phyloP scores from a whole-genome alignment of 805 yeast genomes.

The Wickerhamiella bombiphila region DNA sequence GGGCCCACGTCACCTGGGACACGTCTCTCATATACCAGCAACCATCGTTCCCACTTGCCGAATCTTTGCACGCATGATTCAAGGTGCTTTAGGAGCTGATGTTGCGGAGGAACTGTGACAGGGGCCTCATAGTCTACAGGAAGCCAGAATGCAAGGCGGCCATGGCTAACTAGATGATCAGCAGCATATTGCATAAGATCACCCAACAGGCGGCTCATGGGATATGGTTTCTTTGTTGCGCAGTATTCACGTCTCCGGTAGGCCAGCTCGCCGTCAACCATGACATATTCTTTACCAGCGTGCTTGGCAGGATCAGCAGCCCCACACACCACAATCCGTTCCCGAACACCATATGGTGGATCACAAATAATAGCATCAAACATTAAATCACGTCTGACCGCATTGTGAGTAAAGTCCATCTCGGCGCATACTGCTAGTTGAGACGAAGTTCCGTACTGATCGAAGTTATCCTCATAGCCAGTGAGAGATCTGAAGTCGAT shows the following conservation, averaged over 20 bases:
- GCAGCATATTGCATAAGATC: constrained; percentile 67
- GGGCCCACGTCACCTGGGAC: constrained; percentile 26
- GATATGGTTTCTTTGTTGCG: constrained; percentile 85
- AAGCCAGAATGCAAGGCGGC: constrained; percentile 92
- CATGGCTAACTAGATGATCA: constrained; percentile 51
- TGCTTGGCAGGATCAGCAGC: constrained; percentile 52
- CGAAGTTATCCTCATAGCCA: constrained; percentile 62
- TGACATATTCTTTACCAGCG: constrained; percentile 50
- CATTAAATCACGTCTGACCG: constrained; percentile 45
- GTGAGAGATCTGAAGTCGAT: constrained; percentile 69
- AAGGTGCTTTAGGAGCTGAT: constrained; percentile 52
- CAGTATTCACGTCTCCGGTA: constrained; percentile 67
- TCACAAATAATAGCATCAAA: constrained; percentile 84
- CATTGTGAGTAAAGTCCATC: constrained; percentile 91
- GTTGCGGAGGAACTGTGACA: constrained; percentile 49
- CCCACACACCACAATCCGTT: constrained; percentile 87
- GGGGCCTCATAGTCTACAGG: constrained; percentile 84
- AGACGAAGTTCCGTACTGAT: constrained; percentile 47
- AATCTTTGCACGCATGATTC: constrained; percentile 76
- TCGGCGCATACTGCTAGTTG: constrained; percentile 62
- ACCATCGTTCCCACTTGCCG: constrained; percentile 83
- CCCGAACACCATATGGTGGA: constrained; percentile 96
- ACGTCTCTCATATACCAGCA: constrained; percentile 64
- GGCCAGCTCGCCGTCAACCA: constrained; percentile 71
- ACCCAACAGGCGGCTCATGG: constrained; percentile 58